Base-by-base conservation (phyloP, 1,284 basidiomycete species). In the Irpex lacteus region DNA sequence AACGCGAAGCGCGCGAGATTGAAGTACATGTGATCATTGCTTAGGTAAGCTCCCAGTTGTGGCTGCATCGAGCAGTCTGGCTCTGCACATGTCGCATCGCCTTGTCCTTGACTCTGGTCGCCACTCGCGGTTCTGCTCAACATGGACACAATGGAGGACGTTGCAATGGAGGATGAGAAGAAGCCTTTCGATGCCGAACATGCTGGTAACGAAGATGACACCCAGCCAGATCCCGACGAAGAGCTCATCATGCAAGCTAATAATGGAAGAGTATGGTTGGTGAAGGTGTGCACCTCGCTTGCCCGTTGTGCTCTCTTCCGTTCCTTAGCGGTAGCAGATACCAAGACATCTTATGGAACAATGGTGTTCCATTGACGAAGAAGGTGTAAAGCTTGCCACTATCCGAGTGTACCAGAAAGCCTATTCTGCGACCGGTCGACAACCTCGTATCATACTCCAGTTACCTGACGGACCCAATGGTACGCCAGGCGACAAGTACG, bases 161-260 rank as follows among this genome's bases (percentile, higher is more conserved):
- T 70, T 4, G 68, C 68, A 1, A 68, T 73, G 0, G 85, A 87
- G 61, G 89, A 90, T 54, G 89, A 91, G 63, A 90, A 89, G 76
- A 91, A 91, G 69, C 83, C 80, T 1, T 89, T 90, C 61, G 87
- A 89, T 61, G 76, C 82, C 1, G 83, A 87, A 32, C 76, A 69
- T 15, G 73, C 71, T 3, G 67, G 71, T 1, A 78, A 85, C 13
- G 88, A 89, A 21, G 88, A 86, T 2, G 82, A 89, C 50, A 68
- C 78, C 1, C 85, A 86, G 70, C 91, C 90, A 0, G 91, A 92
- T 70, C 90, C 90, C 3, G 88, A 92, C 63, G 91, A 92, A 72
- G 81, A 85, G 34, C 80, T 92, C 9, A 87, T 89, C 84, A 77
- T 91, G 61, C 86, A 91, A 72, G 82, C 87, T 67, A 88, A 87